Evolutionary conservation across 163 green algal species (phyloP).

Genomic region (Coccomyxa subellipsoidea): DNA sequence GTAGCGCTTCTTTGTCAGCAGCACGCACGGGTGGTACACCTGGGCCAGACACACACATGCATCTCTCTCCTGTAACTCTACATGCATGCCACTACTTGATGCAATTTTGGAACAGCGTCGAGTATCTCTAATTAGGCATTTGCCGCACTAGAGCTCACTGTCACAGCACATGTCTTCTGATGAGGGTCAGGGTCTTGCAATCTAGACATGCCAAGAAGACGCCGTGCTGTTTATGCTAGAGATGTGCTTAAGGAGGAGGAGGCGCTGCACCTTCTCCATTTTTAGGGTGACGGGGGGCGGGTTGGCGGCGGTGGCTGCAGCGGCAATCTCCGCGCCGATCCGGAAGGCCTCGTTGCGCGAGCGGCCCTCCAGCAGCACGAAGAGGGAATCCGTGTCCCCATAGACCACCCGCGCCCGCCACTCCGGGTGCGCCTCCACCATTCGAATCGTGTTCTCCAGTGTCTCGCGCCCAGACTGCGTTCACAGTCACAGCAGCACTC

Average conservation of each 20-base stretch:
- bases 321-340: conserved; percentile 88
- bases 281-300: conserved; percentile 87
- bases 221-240: not conserved
- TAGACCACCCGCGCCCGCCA: conserved; percentile 92
- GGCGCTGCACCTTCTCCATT: conserved; percentile 79
- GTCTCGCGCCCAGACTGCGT: conserved; percentile 66
- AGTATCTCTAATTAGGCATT: no score
- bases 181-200: no score
- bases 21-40: conserved; percentile 85
- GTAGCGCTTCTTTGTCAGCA: conserved; percentile 98
- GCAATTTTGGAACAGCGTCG: no score
- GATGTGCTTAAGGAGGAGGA: not conserved
- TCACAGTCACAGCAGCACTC: no score
- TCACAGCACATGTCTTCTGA: no score
- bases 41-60: not conserved
- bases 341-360: conserved; percentile 67
- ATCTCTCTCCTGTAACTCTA: not conserved
- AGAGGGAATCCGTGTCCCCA: conserved; percentile 91
- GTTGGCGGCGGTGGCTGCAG: conserved; percentile 79
- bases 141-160: no score
- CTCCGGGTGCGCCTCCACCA: conserved; percentile 68
- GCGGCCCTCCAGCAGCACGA: conserved; percentile 81
- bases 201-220: no score
- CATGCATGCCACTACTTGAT: no score
- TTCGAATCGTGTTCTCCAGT: conserved; percentile 84